These are phyloP conservation scores for Rhipidocladum racemiflorum DNA, from an alignment of 176 grass and related monocot species.

Conservation along the genomic window DNA sequence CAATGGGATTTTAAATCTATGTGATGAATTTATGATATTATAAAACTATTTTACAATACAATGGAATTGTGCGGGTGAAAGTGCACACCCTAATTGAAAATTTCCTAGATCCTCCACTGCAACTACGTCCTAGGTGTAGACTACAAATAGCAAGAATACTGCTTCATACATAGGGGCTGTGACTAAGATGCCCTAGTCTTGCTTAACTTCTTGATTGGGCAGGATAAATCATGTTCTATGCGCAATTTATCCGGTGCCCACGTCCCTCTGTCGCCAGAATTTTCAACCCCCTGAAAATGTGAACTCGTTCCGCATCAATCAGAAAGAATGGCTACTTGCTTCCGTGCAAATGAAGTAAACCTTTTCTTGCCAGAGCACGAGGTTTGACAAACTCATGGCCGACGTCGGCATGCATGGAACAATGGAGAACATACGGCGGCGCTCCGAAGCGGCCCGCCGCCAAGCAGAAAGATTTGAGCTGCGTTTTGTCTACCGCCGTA, in stretches of 20 bases:
- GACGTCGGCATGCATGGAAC: conserved; percentile 30
- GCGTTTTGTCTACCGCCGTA: not conserved
- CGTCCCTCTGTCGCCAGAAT: not conserved
- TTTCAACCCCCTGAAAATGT: not conserved
- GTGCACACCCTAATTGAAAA: no score
- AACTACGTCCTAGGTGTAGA: not conserved
- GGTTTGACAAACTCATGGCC: conserved; percentile 33
- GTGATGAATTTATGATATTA: no score
- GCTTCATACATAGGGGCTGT: not conserved
- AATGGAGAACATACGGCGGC: not conserved
- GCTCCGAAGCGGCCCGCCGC: not conserved
- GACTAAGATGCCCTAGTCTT: not conserved
- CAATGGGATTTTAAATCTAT: no score
- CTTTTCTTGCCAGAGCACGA: conserved; percentile 1
- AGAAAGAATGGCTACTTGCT: conserved; percentile 15
- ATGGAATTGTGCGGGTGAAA: no score
- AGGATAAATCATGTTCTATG: not conserved
- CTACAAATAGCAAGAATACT: not conserved
- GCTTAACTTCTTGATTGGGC: not conserved
- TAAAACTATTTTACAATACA: no score
- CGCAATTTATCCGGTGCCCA: not conserved
- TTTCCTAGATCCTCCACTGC: no score
- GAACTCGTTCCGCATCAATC: not conserved
- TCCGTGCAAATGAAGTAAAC: conserved; percentile 35
- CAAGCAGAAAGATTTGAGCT: not conserved